These are phyloP conservation scores for Panicum hallii DNA, from an alignment of 202 grass and related monocot species.

Conservation along the genomic window DNA sequence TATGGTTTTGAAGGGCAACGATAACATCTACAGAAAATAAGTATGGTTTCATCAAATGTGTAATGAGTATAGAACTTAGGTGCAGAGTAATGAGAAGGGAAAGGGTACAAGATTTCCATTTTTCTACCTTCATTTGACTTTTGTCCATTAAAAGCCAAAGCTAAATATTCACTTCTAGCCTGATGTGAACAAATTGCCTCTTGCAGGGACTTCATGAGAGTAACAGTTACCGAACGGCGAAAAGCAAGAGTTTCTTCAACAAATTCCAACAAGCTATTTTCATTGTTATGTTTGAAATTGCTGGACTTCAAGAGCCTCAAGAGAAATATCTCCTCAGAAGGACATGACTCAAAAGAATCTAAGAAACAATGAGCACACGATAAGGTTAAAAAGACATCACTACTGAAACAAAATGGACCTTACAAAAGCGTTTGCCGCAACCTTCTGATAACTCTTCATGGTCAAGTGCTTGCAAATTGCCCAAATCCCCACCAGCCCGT, in stretches of 20 bases:
- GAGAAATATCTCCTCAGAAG: slow-evolving; percentile 88
- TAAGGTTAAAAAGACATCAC: slow-evolving; percentile 37
- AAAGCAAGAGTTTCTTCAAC: slow-evolving; percentile 79
- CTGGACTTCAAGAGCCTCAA: slow-evolving; percentile 69
- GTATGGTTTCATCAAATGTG: slow-evolving; percentile 40
- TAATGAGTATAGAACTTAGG: slow-evolving; percentile 4
- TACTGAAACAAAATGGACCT: slow-evolving; percentile 12
- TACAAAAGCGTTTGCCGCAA: slow-evolving; percentile 37
- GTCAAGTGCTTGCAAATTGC: slow-evolving; percentile 67
- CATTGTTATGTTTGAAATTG: slow-evolving; percentile 43
- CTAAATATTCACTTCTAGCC: slow-evolving; percentile 75
- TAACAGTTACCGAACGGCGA: slow-evolving; percentile 65
- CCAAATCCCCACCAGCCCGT: slow-evolving; percentile 59
- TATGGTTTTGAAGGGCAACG: slow-evolving; percentile 75
- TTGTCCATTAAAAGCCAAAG: slow-evolving; percentile 63
- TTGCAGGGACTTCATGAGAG: slow-evolving; percentile 83
- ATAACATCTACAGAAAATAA: slow-evolving; percentile 72
- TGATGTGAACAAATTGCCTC: slow-evolving; percentile 64
- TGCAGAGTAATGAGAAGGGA: not conserved
- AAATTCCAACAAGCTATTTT: slow-evolving; percentile 50
- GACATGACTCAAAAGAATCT: slow-evolving; percentile 72
- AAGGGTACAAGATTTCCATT: slow-evolving; percentile 22
- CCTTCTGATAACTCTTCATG: slow-evolving; percentile 76
- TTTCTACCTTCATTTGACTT: slow-evolving; percentile 77
- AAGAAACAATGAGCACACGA: slow-evolving; percentile 47